Percentiles rank a stretch among this genome's conserved stretches.
phyloP scores from a whole-genome alignment of 305 asterid species.

The Solanum hybrid region DNA sequence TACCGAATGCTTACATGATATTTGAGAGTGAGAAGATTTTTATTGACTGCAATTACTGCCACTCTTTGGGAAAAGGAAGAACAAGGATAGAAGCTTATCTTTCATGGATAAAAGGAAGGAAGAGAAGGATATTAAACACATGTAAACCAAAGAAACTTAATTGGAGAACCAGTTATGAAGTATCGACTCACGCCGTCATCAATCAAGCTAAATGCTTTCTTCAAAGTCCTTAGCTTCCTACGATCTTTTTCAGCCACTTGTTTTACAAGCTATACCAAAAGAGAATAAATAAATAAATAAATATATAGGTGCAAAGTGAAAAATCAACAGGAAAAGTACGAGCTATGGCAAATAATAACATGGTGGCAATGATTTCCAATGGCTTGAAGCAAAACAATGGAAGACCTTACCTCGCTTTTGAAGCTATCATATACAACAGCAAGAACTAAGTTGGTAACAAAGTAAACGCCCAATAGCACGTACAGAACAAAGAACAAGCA shows the following conservation, averaged over 20 bases:
- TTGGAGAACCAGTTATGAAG: not conserved
- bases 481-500: constrained; percentile 74
- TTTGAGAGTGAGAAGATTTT: not conserved
- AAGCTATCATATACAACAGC: constrained; percentile 99
- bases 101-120: constrained; percentile 1
- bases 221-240: constrained; percentile 57
- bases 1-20: not conserved
- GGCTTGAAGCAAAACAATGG: not conserved
- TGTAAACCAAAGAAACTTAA: not conserved
- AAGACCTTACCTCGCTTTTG: constrained; percentile 64
- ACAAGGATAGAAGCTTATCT: constrained; percentile 2
- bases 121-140: constrained; percentile 9
- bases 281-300: not conserved
- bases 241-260: constrained; percentile 85
- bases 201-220: constrained; percentile 70
- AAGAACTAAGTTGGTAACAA: constrained; percentile 94
- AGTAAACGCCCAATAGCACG: constrained; percentile 91
- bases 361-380: not conserved
- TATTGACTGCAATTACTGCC: not conserved
- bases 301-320: not conserved
- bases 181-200: constrained; percentile 56
- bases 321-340: not conserved
- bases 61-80: not conserved
- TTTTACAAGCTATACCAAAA: constrained; percentile 61
- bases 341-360: not conserved